phyloP scores from a whole-genome alignment of 495 filamentous ascomycete species.

The Neurospora sp. region DNA sequence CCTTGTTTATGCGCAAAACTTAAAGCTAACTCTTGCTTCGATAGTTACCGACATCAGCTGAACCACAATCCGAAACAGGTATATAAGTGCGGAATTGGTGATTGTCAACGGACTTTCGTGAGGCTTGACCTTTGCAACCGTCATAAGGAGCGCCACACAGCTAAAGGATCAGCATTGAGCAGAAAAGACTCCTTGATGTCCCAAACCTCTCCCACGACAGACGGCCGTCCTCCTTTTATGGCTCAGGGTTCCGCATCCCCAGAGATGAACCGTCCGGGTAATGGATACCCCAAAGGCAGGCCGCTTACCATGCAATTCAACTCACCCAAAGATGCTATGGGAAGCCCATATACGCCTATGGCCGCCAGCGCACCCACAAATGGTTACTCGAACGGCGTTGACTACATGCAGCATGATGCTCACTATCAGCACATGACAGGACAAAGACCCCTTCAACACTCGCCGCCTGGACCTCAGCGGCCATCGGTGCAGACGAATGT shows the following conservation, averaged over 20 bases:
- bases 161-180: conserved; percentile 86
- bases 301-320: conserved; percentile 41
- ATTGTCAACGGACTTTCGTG: conserved; percentile 85
- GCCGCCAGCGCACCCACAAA: conserved; percentile 34
- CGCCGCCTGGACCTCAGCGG: conserved; percentile 29
- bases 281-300: conserved; percentile 32
- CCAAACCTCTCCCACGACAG: conserved; percentile 43
- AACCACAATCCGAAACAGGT: conserved; percentile 97
- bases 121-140: conserved; percentile 88
- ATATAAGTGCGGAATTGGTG: conserved; percentile 88
- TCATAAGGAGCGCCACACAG: conserved; percentile 92
- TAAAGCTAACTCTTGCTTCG: conserved; percentile 12
- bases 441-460: conserved; percentile 31
- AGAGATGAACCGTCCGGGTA: conserved; percentile 37
- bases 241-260: conserved; percentile 38
- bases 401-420: conserved; percentile 37
- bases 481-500: conserved; percentile 38
- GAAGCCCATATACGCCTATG: conserved; percentile 40
- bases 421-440: conserved; percentile 26
- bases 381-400: conserved; percentile 31
- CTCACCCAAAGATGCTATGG: conserved; percentile 38
- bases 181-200: conserved; percentile 71
- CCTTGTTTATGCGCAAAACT: not conserved
- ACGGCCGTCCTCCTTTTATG: conserved; percentile 34
- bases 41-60: conserved; percentile 76